A percentile compares a stretch with the other conserved stretches of the same genome.
Conservation (phyloP, 139 green algal species). For the Limnomonas spitsbergensis region DNA sequence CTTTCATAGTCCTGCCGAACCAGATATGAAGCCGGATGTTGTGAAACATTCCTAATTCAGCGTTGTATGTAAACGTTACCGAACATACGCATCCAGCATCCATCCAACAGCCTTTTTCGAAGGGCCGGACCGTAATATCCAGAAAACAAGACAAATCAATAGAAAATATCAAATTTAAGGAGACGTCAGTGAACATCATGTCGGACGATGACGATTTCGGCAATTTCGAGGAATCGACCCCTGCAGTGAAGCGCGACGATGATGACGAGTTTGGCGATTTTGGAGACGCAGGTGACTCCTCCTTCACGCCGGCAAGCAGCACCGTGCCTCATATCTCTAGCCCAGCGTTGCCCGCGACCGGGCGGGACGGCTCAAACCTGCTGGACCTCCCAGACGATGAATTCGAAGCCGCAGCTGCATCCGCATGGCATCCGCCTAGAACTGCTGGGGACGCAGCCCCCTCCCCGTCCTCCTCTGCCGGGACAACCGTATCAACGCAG, state of each 20-base stretch:
- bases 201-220: neutral
- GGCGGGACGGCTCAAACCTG: neutral
- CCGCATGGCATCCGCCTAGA: neutral
- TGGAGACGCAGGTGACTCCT: neutral
- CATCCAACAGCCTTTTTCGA: no score
- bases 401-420: neutral
- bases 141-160: no score
- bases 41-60: no score
- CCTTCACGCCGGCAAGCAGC: no score
- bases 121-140: no score
- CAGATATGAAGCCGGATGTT: no score
- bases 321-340: neutral
- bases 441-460: neutral
- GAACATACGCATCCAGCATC: no score
- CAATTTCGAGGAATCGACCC: neutral
- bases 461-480: neutral
- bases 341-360: no score
- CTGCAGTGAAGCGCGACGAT: neutral
- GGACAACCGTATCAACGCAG: neutral
- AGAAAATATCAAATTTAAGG: no score
- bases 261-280: conserved; percentile 13
- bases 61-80: no score
- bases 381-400: neutral
- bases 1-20: no score
- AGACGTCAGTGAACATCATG: no score